Base-by-base conservation (phyloP, 345 rosid genomes). In the Hibiscus syriacus region DNA sequence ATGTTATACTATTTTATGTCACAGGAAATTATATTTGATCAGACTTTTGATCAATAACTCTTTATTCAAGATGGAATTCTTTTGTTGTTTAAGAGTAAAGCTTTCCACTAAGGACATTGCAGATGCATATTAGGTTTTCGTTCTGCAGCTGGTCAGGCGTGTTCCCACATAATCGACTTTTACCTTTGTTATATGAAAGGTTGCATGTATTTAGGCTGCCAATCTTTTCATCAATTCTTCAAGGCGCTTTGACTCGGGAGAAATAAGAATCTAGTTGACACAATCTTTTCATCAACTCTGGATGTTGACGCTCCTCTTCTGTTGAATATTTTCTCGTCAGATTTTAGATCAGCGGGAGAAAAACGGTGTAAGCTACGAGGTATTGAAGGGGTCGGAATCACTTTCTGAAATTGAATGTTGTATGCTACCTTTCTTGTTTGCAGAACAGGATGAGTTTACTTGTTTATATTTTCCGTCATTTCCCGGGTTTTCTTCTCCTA, bases 11-110 rank as follows among this genome's bases (percentile, higher is more conserved):
- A 49, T 36, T 46, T 72, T 66, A 41, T 79, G 71, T 74, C 29
- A 20, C 83, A 82, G 85, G 83, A 74, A 60, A 68, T 77, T 78
- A 63, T 70, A 65, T 77, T 82, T 20, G 13, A 52, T 5, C 55
- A 52, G 55, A 20, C 27, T 52, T 52, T 52, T 52, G 26, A 22
- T 68, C 67, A 75, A 66, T 77, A 64, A 60, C 61, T 30, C 32
- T 34, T 48, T n/a, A 36, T 55, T 61, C 54, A 54, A 72, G 77
- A 48, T 57, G 70, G 70, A 67, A 64, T 25, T 69, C 11, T 50
- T 4, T 55, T 67, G 61, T 64, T 13, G 56, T 53, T 4, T 48
- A 61, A 55, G 64, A 36, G 67, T 34, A 70, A 57, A 39, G 36
- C 7, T 58, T 72, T 62, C 66, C 67, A 70, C 46, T 53, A 32